Base-by-base conservation (phyloP, 495 filamentous ascomycete genomes). In the Bryoglossum gracile region DNA sequence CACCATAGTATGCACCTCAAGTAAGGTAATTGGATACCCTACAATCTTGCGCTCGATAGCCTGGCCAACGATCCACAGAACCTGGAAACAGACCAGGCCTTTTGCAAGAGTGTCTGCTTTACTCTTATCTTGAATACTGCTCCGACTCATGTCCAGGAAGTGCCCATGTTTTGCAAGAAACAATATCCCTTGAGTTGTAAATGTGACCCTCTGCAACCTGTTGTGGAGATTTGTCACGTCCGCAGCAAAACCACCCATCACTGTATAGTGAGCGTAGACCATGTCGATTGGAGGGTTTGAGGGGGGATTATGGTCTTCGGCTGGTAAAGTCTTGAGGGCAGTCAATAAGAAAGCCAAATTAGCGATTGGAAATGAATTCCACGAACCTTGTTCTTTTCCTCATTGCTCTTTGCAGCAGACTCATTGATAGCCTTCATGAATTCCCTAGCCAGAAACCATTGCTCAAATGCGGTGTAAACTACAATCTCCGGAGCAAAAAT, bases 401-500 rank as follows among this genome's bases (percentile, higher is more conserved):
- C 11, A 2, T 46, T 9, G 19, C 9, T 22, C 11, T 47, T 22
- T 5, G n/a, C 11, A 4, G 24, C 30, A 19, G 36, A n/a, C 28
- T 36, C 9, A 5, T 30, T 35, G 17, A 47, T 34, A 8, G 26
- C 34, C 1, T 6, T n/a, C 21, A 53, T 14, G 4, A 46, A 41
- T 8, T 24, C 32, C 24, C 34, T 19, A 16, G 42, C 33, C 13
- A 1, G 23, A 10, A 33, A 32, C 50, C 48, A 59, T 33, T 64
- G 60, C 11, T 37, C 18, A 43, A 53, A 56, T 3, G 65, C 61
- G 14, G 39, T 42, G 9, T 38, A 56, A 11, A 60, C 49, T 2
- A 67, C 43, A 8, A 65, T 17, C 37, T 71, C 68, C 1, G 68
- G 68, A 8, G 62, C 56, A 16, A 70, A 17, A 3, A 68, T 25